Conservation (phyloP, 805 yeast species). For the Metschnikowia reukaufii region DNA sequence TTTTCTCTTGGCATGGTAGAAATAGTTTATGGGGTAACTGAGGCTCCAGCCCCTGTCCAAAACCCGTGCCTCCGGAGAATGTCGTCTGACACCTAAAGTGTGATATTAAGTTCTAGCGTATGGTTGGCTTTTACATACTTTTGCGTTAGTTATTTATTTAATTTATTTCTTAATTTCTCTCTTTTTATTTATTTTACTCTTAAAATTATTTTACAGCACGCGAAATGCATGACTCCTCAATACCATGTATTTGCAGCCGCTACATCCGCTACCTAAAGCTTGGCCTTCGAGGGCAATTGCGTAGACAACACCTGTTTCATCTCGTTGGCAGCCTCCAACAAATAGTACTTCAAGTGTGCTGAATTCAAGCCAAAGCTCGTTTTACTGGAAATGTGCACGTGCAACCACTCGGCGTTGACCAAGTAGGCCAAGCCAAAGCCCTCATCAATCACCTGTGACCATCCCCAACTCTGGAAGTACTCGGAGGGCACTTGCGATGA, state of each 20-base stretch:
- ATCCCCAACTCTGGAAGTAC: conserved; percentile 88
- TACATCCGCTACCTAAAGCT: conserved; percentile 29
- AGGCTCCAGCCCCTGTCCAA: background rate
- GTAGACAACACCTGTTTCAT: conserved; percentile 60
- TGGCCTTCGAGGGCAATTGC: conserved; percentile 39
- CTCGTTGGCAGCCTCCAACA: conserved; percentile 79
- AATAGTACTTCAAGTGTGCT: conserved; percentile 60
- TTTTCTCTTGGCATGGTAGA: background rate
- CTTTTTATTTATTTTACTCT: background rate
- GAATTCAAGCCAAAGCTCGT: conserved; percentile 60
- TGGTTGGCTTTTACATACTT: too few relatives aligned
- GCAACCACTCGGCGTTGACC: conserved; percentile 81
- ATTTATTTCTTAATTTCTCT: background rate
- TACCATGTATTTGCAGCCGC: background rate
- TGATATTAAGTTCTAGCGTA: background rate
- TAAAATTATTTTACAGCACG: too few relatives aligned
- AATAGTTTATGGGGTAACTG: conserved; percentile 7
- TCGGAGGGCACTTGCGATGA: conserved; percentile 85
- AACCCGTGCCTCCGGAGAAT: conserved; percentile 4
- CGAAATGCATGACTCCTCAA: background rate
- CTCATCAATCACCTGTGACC: conserved; percentile 91
- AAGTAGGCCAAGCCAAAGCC: conserved; percentile 95
- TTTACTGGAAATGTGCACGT: conserved; percentile 79
- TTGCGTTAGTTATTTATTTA: background rate
- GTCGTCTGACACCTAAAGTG: conserved; percentile 2